phyloP scores from a whole-genome alignment of 768 basidiomycete species.

The Leccinum ochraceum region DNA sequence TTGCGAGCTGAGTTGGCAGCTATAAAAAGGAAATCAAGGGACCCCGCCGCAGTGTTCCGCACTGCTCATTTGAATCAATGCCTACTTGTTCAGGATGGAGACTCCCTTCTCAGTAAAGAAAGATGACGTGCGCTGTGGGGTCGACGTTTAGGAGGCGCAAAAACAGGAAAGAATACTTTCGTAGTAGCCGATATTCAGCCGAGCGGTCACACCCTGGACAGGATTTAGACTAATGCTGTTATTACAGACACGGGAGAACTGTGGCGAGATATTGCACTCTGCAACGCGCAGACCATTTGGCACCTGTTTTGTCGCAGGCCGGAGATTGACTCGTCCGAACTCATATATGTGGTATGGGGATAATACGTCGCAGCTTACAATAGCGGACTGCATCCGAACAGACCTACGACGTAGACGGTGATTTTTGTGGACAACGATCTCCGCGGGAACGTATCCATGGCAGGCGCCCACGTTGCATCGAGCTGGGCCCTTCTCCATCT shows the following conservation, averaged over 20 bases:
- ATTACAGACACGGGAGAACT: background rate
- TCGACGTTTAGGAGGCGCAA: constrained; percentile 22
- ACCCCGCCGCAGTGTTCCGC: constrained; percentile 2
- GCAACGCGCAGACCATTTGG: constrained; percentile 8
- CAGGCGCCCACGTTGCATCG: constrained; percentile 28
- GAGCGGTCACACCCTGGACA: background rate
- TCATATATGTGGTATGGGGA: constrained; percentile 17
- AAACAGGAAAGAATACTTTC: background rate
- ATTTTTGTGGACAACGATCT: constrained; percentile 23
- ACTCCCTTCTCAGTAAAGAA: constrained; percentile 5
- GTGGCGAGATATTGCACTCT: background rate
- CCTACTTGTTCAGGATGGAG: constrained; percentile 9
- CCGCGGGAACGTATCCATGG: constrained; percentile 36
- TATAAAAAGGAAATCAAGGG: constrained; percentile 22
- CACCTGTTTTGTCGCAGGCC: constrained; percentile 12
- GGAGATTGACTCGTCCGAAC: constrained; percentile 22
- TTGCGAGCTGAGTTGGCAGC: constrained; percentile 7
- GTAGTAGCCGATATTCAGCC: background rate
- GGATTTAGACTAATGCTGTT: background rate
- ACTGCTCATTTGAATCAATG: background rate
- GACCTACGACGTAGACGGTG: constrained; percentile 2
- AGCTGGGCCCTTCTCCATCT: constrained; percentile 15
- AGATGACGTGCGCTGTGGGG: constrained; percentile 26
- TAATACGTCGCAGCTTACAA: constrained; percentile 18
- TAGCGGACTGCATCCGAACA: constrained; percentile 14